A percentile compares a stretch with the other conserved stretches of the same genome.
Conservation (phyloP, 1,284 basidiomycete genomes). For the Pyrrhoderma lamaoense region DNA sequence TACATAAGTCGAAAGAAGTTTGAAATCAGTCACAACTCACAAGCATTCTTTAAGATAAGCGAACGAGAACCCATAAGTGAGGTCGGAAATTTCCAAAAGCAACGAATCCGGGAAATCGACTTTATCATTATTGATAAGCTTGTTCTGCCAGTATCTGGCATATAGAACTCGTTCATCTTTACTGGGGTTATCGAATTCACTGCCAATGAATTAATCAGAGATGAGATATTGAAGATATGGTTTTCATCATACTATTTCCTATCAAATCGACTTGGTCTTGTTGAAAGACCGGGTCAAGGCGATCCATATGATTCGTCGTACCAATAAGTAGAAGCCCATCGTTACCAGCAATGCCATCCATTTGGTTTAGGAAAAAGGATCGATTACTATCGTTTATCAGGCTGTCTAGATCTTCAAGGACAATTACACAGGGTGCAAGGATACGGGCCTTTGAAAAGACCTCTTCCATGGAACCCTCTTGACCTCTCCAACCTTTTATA, state of each 20-base stretch:
- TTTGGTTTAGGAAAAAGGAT: conserved; percentile 80
- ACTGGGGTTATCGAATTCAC: conserved; percentile 48
- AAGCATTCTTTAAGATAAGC: conserved; percentile 82
- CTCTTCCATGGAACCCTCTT: conserved; percentile 55
- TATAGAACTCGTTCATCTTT: conserved; percentile 57
- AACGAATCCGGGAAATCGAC: conserved; percentile 62
- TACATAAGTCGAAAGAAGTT: conserved; percentile 3
- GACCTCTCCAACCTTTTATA: conserved; percentile 48
- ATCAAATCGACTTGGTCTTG: conserved; percentile 75
- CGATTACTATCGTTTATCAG: conserved; percentile 70
- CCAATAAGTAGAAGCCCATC: conserved; percentile 73
- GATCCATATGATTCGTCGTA: conserved; percentile 79
- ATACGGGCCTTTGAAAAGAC: conserved; percentile 64
- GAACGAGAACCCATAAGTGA: conserved; percentile 66
- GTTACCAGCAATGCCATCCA: conserved; percentile 69
- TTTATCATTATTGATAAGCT: conserved; percentile 51
- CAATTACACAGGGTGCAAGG: conserved; percentile 63
- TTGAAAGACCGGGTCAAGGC: conserved; percentile 67
- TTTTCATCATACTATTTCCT: conserved; percentile 56
- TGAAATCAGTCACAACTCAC: conserved; percentile 46
- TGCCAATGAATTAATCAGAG: conserved; percentile 16
- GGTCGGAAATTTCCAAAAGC: conserved; percentile 48
- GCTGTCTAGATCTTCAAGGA: conserved; percentile 78
- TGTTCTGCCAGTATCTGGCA: conserved; percentile 69
- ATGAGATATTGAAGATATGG: conserved; percentile 14